Evolutionary conservation across 495 filamentous ascomycete species (phyloP), one percentile per base, ranked within the genome.

Genomic region (Thermothielavioides terrestris): DNA sequence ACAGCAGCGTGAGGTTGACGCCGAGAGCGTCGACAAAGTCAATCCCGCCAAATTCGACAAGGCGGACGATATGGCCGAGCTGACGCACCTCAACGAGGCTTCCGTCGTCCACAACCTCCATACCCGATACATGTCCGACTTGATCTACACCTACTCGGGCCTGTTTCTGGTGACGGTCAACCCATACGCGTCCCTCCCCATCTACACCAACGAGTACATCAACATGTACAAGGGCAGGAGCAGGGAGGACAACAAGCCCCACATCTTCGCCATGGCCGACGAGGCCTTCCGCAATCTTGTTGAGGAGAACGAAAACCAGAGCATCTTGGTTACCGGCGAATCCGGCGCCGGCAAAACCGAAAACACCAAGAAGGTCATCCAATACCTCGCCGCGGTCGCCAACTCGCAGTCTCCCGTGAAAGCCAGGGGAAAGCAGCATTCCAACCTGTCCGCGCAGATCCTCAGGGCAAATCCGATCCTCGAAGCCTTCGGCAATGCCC

Each of bases 1-100:
- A 50, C 55, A 94, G 85, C 89, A 95, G 80, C 86, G 88, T 38
- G 85, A 88, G 61, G 83, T 92, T 27, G 81, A 90, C 55, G 67
- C 77, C 18, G 88, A 95, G 54, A 83, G 78, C 49, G 89, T 95
- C 41, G 94, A 99, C 74, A 96, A 95, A 67, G 94, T 97, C 70
- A 99, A 99, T 67, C 94, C 94, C 21, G 94, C 88, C 46, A 99
- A 99, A 62, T 99, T 99, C 63, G 94, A 99, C 75, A 96, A 92
- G 67, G 91, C 92, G 6, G 86, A 95, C 70, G 94, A 99, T 63
- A 99, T 99, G 94, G 92, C 94, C 2, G 92, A 97, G 67, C 73
- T 99, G 57, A 99, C 94, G 12, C 92, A 97, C 61, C 69, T 99
- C 36, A 99, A 99, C 63, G 94, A 99, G 68, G 85, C 90, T 9